A percentile compares a stretch with the other conserved stretches of the same genome.
These are phyloP conservation scores for Betula pendula DNA, from an alignment of 306 rosid species.

Conservation along the genomic window DNA sequence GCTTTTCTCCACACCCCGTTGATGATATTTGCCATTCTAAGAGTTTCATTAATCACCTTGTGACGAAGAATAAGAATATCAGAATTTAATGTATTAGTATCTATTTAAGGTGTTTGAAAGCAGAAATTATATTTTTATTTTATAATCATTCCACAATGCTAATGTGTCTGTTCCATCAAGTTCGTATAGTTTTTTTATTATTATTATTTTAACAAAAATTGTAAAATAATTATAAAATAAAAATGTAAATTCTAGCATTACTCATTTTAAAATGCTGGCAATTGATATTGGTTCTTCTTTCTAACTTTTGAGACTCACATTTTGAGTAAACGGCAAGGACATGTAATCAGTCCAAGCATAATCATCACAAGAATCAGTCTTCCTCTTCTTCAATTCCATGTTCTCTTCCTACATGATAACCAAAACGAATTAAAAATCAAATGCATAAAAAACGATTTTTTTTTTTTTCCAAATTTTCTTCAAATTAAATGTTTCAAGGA, in stretches of 20 bases:
- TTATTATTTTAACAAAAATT: too few relatives aligned
- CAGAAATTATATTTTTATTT: too few relatives aligned
- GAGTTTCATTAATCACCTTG: constrained; percentile 91
- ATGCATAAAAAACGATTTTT: neutral
- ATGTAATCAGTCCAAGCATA: constrained; percentile 80
- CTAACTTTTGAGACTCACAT: constrained; percentile 51
- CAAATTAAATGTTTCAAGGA: too few relatives aligned
- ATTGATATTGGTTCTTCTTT: neutral
- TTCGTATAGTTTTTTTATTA: too few relatives aligned
- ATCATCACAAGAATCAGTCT: constrained; percentile 35
- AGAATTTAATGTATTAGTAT: neutral
- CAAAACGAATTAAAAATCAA: constrained; percentile 14
- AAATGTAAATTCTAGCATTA: too few relatives aligned
- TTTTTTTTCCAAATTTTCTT: too few relatives aligned
- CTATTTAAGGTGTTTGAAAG: too few relatives aligned
- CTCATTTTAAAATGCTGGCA: neutral
- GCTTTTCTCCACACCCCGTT: constrained; percentile 96
- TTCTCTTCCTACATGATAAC: constrained; percentile 69
- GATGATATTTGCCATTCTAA: constrained; percentile 87
- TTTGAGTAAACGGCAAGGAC: constrained; percentile 82
- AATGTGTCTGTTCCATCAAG: too few relatives aligned
- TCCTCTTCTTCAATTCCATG: constrained; percentile 71
- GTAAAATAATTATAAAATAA: too few relatives aligned
- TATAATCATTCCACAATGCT: too few relatives aligned
- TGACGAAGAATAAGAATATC: neutral